Conservation (phyloP, 495 filamentous ascomycete genomes). For the Podospora comata region DNA sequence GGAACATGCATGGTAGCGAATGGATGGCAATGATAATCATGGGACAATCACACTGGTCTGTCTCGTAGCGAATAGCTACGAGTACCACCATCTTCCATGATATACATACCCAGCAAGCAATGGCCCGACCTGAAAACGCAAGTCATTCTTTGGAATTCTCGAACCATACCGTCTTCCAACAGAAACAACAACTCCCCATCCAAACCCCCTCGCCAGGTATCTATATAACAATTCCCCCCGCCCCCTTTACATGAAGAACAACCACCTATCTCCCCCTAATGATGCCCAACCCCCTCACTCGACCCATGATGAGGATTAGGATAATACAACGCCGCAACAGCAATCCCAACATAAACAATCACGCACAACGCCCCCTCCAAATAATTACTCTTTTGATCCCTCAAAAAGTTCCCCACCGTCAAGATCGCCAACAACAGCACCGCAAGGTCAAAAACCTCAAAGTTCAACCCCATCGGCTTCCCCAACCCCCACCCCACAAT, state of each 20-base stretch:
- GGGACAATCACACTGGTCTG: too few relatives aligned
- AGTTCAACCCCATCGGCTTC: constrained; percentile 73
- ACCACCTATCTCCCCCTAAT: neutral
- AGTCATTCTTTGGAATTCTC: too few relatives aligned
- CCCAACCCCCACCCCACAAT: constrained; percentile 79
- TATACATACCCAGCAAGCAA: too few relatives aligned
- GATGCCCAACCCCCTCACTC: constrained; percentile 17
- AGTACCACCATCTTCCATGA: too few relatives aligned
- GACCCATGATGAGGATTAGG: constrained; percentile 45
- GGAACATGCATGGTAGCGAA: neutral
- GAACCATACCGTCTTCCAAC: too few relatives aligned
- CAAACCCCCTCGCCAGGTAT: too few relatives aligned
- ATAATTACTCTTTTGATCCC: constrained; percentile 78
- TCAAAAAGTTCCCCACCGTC: constrained; percentile 77
- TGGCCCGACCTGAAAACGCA: too few relatives aligned
- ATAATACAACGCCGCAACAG: constrained; percentile 60
- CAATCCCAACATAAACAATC: constrained; percentile 62
- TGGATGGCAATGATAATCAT: too few relatives aligned
- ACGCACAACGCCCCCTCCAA: constrained; percentile 77
- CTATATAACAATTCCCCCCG: too few relatives aligned
- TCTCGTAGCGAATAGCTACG: too few relatives aligned
- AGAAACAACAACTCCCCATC: neutral
- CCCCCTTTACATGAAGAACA: neutral
- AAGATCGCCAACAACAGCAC: constrained; percentile 83
- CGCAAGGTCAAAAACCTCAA: constrained; percentile 86